Evolutionary conservation across 73 alveolate genomes (phyloP), one percentile per base, ranked within the genome.

Genomic region (Symbiodinium pilosum): DNA sequence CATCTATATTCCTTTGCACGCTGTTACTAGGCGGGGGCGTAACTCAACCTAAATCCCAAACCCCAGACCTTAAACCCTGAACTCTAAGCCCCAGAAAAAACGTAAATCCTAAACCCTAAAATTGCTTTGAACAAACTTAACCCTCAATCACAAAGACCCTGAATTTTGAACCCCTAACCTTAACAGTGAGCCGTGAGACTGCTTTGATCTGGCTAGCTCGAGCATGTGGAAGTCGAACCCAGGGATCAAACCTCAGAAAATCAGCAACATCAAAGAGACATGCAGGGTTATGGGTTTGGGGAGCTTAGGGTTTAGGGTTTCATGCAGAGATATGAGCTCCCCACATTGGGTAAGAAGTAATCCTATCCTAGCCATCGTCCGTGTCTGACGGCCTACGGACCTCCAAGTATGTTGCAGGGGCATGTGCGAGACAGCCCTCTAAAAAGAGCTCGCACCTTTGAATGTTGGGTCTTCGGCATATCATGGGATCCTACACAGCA

Each of bases 121-220:
- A 11, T 16, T 47, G 64, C 64, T 47, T 47, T 47, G 16, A 47
- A 7, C 16, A 52, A 4, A 1, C 69, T 28, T 28, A 4, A 52
- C 77, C 77, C 77, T 59, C 18, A 59, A 59, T 36, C 77, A 12
- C 32, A 20, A 1, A 24, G 69, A 1, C 2, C 2, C 1, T 20
- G 38, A 2, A 59, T 0, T 24, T 0, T 59, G n/a, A 54, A 54
- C 77, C 32, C 77, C 32, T 28, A n/a, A n/a, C n/a, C n/a, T n/a
- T n/a, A n/a, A n/a, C n/a, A n/a, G n/a, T 64, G 11, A 16, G 77
- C 77, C 77, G 32, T 9, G 87, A 75, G 3, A 43, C 98, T 1
- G 98, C 98, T 47, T 69, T 47, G 93, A 93, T 47, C 68, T 93
- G 98, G 84, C 98, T 93, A 43, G 98, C 98, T 16, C 98, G 91